A percentile compares a stretch with the other conserved stretches of the same genome.
phyloP scores from a whole-genome alignment of 2,329 filamentous ascomycete species.

The Colletotrichum lini region DNA sequence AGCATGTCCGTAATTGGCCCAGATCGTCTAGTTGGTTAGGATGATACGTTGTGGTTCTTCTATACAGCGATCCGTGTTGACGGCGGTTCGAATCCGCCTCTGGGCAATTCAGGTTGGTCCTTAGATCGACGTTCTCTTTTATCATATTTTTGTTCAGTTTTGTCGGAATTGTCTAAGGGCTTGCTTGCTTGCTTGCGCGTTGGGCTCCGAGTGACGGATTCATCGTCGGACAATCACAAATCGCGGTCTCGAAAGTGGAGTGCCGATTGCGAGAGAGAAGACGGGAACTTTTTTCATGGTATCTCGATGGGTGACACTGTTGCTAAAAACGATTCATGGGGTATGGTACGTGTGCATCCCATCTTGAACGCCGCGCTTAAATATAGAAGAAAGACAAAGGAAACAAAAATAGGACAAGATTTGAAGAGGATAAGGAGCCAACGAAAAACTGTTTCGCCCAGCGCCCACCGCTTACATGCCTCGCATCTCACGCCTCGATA shows the following conservation, averaged over 20 bases:
- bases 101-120: background rate
- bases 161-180: background rate
- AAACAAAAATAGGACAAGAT: background rate
- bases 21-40: conserved; percentile 17
- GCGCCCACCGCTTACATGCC: conserved; percentile 12
- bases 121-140: background rate
- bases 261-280: background rate
- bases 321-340: background rate
- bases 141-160: too few relatives aligned
- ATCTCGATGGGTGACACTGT: background rate
- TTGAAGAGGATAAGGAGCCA: background rate
- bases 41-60: conserved; percentile 18
- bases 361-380: conserved; percentile 14
- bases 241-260: background rate
- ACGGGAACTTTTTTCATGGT: background rate
- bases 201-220: too few relatives aligned
- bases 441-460: background rate
- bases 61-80: conserved; percentile 17
- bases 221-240: too few relatives aligned
- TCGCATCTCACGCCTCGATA: conserved; percentile 51
- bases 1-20: background rate
- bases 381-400: background rate
- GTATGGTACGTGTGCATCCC: background rate
- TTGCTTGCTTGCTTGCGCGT: too few relatives aligned
- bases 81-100: conserved; percentile 16